phyloP scores from a whole-genome alignment of 2,329 filamentous ascomycete species.

The Escovopsis sp. region DNA sequence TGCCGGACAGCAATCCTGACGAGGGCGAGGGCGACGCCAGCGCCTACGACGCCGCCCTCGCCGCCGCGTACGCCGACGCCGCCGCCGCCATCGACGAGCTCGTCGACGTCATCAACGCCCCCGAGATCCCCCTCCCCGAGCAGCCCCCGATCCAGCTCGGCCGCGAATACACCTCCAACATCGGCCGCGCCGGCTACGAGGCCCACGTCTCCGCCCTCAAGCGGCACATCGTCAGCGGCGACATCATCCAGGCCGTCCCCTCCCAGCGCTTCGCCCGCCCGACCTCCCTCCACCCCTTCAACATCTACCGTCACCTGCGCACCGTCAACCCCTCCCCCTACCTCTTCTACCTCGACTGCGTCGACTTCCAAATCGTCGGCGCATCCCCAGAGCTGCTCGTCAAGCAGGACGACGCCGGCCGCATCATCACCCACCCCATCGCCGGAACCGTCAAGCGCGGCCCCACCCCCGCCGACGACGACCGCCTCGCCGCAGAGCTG shows the following conservation, averaged over 20 bases:
- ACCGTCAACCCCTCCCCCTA: slow-evolving; percentile 98
- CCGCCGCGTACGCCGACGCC: slow-evolving; percentile 51
- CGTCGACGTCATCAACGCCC: slow-evolving; percentile 56
- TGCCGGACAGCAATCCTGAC: too few relatives aligned
- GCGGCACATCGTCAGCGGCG: slow-evolving; percentile 76
- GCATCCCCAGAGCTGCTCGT: slow-evolving; percentile 91
- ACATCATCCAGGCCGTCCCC: slow-evolving; percentile 96
- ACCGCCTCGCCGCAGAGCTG: slow-evolving; percentile 61
- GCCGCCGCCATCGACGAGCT: slow-evolving; percentile 48
- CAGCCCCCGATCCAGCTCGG: slow-evolving; percentile 59
- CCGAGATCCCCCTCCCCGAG: slow-evolving; percentile 61
- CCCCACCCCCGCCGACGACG: slow-evolving; percentile 66
- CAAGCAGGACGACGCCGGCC: slow-evolving; percentile 65
- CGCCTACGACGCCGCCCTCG: slow-evolving; percentile 34
- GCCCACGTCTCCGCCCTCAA: slow-evolving; percentile 75
- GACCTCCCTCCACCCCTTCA: slow-evolving; percentile 88
- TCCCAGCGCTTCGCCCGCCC: slow-evolving; percentile 85
- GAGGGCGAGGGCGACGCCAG: too few relatives aligned
- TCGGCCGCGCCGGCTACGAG: slow-evolving; percentile 80
- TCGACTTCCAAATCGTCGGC: slow-evolving; percentile 86
- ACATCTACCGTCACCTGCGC: slow-evolving; percentile 89
- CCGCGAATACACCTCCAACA: slow-evolving; percentile 79
- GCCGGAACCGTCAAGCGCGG: slow-evolving; percentile 89
- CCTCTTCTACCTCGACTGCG: slow-evolving; percentile 88
- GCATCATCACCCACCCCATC: slow-evolving; percentile 92